phyloP scores from a whole-genome alignment of 2,329 filamentous ascomycete genomes.

The Colletotrichum sp. region DNA sequence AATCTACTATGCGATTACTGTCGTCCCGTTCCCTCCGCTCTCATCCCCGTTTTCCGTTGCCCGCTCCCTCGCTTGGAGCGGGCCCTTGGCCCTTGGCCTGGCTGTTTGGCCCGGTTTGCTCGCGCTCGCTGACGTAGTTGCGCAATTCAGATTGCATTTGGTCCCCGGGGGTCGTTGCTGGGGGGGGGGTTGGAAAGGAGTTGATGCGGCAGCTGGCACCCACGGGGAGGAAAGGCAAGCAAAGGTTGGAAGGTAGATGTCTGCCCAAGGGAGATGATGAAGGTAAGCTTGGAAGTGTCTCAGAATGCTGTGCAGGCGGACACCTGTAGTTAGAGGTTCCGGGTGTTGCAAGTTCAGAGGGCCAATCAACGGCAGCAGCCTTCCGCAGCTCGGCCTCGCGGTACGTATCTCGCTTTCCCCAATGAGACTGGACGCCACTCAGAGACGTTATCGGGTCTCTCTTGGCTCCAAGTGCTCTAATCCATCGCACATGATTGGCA shows the following conservation, averaged over 20 bases:
- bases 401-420: not conserved
- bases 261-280: not conserved
- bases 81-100: not conserved
- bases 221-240: not conserved
- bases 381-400: not conserved
- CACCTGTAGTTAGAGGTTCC: not conserved
- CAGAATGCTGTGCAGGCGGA: slow-evolving; percentile 2
- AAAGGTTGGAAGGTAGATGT: not conserved
- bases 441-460: not conserved
- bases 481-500: slow-evolving; percentile 17
- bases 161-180: not conserved
- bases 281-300: slow-evolving; percentile 12
- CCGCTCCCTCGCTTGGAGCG: not conserved
- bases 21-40: not conserved
- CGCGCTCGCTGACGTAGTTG: slow-evolving; percentile 1
- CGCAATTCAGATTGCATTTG: not conserved
- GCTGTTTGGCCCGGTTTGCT: not conserved
- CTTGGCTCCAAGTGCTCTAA: not conserved
- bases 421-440: not conserved
- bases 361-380: slow-evolving; percentile 3
- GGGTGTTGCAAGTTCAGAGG: not conserved
- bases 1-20: not conserved
- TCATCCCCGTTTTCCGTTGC: not conserved
- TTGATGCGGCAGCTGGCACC: not conserved
- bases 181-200: not conserved